Percentiles rank a stretch among this genome's conserved stretches.
Evolutionary conservation across 2,329 filamentous ascomycete species (phyloP).

Genomic region (Coccinonectria pachysandricola): DNA sequence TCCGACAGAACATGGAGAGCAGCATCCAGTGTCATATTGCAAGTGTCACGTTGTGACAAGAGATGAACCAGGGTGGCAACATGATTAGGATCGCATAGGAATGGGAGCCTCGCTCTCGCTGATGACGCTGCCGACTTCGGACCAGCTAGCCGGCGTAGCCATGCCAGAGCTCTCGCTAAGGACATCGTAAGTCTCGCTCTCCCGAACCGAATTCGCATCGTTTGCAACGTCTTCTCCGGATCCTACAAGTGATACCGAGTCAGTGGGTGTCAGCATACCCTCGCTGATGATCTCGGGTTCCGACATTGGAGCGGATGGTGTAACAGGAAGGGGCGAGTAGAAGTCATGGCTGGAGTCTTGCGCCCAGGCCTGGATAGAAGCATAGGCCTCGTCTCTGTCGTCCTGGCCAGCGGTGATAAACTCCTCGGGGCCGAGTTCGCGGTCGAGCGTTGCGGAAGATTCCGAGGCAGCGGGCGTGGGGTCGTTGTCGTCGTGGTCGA

Average conservation of each 20-base stretch:
- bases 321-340: conserved; percentile 49
- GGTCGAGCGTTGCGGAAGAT: conserved; percentile 26
- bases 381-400: conserved; percentile 38
- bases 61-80: too few relatives aligned
- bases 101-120: conserved; percentile 40
- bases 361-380: conserved; percentile 56
- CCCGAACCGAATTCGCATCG: conserved; percentile 29
- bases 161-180: conserved; percentile 51
- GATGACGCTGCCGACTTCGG: conserved; percentile 52
- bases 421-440: conserved; percentile 30
- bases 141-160: conserved; percentile 52
- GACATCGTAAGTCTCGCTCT: conserved; percentile 38
- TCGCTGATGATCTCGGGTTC: conserved; percentile 42
- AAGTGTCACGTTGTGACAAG: too few relatives aligned
- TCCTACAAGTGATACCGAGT: conserved; percentile 44
- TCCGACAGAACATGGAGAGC: too few relatives aligned
- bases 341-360: conserved; percentile 43
- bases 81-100: conserved; percentile 21
- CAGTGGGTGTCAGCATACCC: conserved; percentile 48
- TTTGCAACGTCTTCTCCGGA: conserved; percentile 38
- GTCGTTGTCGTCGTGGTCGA: conserved; percentile 11
- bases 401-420: conserved; percentile 43
- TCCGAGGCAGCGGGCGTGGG: conserved; percentile 3
- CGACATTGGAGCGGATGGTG: conserved; percentile 37
- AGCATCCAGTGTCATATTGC: too few relatives aligned